A percentile compares a stretch with the other conserved stretches of the same genome.
phyloP scores from a whole-genome alignment of 192 early-diverging fungal genomes.

The Helicostylum pulchrum region DNA sequence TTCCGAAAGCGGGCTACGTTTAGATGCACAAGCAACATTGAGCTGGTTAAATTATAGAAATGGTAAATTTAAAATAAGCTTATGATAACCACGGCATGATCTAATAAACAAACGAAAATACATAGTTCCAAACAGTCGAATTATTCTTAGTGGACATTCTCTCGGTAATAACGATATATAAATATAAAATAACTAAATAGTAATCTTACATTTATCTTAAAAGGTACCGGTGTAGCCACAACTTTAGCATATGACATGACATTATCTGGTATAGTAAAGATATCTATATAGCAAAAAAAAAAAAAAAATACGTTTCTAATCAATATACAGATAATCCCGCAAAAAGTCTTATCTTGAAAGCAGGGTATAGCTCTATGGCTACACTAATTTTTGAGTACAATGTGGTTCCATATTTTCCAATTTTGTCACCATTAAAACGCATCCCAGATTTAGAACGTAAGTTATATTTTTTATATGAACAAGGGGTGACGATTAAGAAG shows the following conservation, averaged over 20 bases:
- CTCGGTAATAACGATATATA: constrained; percentile 20
- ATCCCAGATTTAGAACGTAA: constrained; percentile 29
- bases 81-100: background rate
- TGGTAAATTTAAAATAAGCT: constrained; percentile 6
- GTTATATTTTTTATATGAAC: background rate
- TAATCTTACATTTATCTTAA: background rate
- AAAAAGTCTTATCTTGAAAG: constrained; percentile 33
- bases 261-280: constrained; percentile 14
- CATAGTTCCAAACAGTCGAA: constrained; percentile 24
- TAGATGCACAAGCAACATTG: constrained; percentile 30
- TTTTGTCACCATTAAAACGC: constrained; percentile 26
- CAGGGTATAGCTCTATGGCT: constrained; percentile 36
- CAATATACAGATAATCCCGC: constrained; percentile 18
- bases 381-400: constrained; percentile 36
- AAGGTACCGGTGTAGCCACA: constrained; percentile 37
- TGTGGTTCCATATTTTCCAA: constrained; percentile 23
- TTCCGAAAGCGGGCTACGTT: constrained; percentile 28
- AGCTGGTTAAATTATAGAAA: constrained; percentile 25
- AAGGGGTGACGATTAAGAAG: background rate
- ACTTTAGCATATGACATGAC: constrained; percentile 31
- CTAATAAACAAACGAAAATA: background rate
- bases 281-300: background rate
- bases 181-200: background rate
- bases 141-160: constrained; percentile 35
- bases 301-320: background rate